Base-by-base conservation (phyloP, 2,329 filamentous ascomycete species). In the Aspergillus hortae region DNA sequence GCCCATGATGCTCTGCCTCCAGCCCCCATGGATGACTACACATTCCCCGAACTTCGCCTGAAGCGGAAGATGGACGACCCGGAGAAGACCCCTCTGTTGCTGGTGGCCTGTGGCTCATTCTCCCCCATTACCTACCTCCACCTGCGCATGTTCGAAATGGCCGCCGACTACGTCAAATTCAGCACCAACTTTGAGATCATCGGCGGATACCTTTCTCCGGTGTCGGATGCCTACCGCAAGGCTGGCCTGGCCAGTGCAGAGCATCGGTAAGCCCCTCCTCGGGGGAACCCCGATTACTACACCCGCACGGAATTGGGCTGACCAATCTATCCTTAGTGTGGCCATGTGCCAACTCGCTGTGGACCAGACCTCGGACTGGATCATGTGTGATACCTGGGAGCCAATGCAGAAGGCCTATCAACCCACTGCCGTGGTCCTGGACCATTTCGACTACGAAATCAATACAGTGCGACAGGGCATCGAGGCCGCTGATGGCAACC, bases 351-450 rank as follows among this genome's bases (percentile, higher is more conserved):
- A 88, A 62, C 78, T 95, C 35, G 91, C 90, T 6, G 86, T 90
- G 21, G 71, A 74, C 25, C 80, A 88, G 60, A 86, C 88, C 47
- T 86, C 86, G 46, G 84, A 84, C 61, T 91, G 88, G 86, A 78
- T 95, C 54, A 90, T 90, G 84, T 89, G 94, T 43, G 90, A 95
- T 67, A 85, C 88, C 0, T 95, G 89, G 87, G 92, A 96, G 77
- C 88, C 90, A n/a, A 77, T 88, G 62, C 85, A 95, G 73, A 83
- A 86, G 64, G 81, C 88, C 59, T 97, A 96, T 68, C 86, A 90
- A 56, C 90, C 91, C 14, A 97, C 92, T 1, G 92, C 92, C 36
- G 83, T 88, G 61, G 92, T 96, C 38, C 78, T 96, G 45, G 90
- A 95, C 66, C 92, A 96, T 72, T 94, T 96, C 63, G 86, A 95